phyloP scores from a whole-genome alignment of 1,139 yeast species.

The Kodamaea derodonti region DNA sequence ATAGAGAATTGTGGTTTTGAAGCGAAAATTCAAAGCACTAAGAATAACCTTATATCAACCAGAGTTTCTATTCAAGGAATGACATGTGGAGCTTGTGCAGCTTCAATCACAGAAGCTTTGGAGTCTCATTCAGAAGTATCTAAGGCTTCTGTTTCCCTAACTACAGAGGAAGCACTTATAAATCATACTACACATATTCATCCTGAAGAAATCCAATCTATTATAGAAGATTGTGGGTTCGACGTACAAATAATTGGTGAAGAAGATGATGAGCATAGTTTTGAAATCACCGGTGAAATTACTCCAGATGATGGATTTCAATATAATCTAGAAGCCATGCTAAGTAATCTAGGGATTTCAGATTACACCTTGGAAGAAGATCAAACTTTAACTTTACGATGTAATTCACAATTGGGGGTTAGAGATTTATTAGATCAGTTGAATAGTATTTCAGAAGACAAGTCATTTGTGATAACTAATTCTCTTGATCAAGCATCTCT shows the following conservation, averaged over 20 bases:
- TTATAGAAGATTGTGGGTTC: conserved; percentile 37
- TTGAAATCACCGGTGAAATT: conserved; percentile 34
- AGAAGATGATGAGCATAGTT: conserved; percentile 25
- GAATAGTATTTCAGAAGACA: conserved; percentile 17
- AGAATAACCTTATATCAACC: conserved; percentile 2
- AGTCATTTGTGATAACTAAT: conserved; percentile 40
- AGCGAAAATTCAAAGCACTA: conserved; percentile 28
- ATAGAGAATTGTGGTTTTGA: conserved; percentile 81
- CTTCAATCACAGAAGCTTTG: conserved; percentile 26
- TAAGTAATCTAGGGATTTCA: neutral
- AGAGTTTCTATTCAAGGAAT: conserved; percentile 22
- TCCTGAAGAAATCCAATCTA: conserved; percentile 12
- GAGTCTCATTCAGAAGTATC: conserved; percentile 20
- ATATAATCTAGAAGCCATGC: conserved; percentile 38
- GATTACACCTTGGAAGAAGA: neutral
- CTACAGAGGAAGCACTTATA: conserved; percentile 35
- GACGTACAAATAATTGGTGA: conserved; percentile 22
- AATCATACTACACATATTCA: conserved; percentile 14
- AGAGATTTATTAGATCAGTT: conserved; percentile 51
- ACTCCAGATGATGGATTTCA: conserved; percentile 18
- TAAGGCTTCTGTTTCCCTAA: conserved; percentile 28
- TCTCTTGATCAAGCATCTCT: conserved; percentile 44
- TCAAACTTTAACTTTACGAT: conserved; percentile 36
- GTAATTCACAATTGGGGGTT: conserved; percentile 51
- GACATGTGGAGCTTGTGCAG: conserved; percentile 40